Percentiles rank a stretch among this genome's conserved stretches.
These are phyloP conservation scores for Fusarium nodosum DNA, from an alignment of 2,329 filamentous ascomycete species.

Conservation along the genomic window DNA sequence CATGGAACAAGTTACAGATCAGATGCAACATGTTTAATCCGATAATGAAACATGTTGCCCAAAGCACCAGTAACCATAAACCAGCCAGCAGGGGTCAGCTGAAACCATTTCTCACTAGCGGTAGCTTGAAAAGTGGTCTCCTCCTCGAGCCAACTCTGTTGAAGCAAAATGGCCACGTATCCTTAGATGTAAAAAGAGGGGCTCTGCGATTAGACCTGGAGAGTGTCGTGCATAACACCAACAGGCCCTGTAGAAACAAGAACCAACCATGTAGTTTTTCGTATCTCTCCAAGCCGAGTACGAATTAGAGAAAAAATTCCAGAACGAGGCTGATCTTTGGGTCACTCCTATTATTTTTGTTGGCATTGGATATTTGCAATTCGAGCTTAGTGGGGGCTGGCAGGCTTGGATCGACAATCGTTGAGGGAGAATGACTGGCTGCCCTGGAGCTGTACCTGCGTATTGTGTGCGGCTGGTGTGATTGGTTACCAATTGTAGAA, in stretches of 20 bases:
- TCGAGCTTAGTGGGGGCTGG: conserved; percentile 33
- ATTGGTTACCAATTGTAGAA: conserved; percentile 10
- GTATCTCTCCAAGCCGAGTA: conserved; percentile 30
- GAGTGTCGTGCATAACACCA: conserved; percentile 33
- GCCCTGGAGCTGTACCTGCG: conserved; percentile 38
- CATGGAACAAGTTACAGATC: conserved; percentile 4
- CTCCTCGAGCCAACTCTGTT: not conserved
- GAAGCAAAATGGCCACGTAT: conserved; percentile 36
- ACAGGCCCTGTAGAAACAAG: conserved; percentile 11
- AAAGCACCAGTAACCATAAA: conserved; percentile 2
- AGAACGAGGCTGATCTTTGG: conserved; percentile 13
- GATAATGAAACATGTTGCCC: conserved; percentile 2
- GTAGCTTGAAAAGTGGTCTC: conserved; percentile 32
- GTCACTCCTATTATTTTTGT: not conserved
- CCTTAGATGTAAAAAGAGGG: conserved; percentile 30
- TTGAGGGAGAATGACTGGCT: conserved; percentile 20
- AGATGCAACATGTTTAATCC: not conserved
- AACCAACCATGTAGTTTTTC: conserved; percentile 2
- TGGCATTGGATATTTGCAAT: conserved; percentile 19
- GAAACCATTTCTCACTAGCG: conserved; percentile 11
- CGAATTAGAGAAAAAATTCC: conserved; percentile 14
- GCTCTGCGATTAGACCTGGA: conserved; percentile 6
- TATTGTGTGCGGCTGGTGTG: conserved; percentile 27
- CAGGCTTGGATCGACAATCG: conserved; percentile 28
- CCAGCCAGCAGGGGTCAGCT: conserved; percentile 13